A percentile compares a stretch with the other conserved stretches of the same genome.
These are phyloP conservation scores for Fusarium solani-melongenae DNA, from an alignment of 2,329 filamentous ascomycete genomes.

Conservation along the genomic window DNA sequence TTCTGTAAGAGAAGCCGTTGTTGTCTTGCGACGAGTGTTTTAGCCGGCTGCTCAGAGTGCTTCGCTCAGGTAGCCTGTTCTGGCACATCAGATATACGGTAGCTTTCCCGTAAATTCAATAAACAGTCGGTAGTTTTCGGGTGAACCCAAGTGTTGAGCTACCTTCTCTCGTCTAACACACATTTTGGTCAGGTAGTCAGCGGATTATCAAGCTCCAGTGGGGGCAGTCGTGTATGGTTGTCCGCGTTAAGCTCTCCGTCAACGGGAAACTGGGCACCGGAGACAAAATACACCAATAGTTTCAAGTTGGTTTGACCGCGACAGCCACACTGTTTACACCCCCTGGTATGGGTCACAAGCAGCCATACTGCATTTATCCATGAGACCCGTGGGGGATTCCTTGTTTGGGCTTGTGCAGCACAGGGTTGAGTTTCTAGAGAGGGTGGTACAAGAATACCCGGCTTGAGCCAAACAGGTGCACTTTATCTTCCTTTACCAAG, in stretches of 20 bases:
- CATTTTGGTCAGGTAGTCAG: too few relatives aligned
- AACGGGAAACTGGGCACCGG: not conserved
- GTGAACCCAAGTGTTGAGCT: too few relatives aligned
- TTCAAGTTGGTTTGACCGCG: not conserved
- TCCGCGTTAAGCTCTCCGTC: not conserved
- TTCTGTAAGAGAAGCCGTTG: not conserved
- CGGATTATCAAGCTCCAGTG: not conserved
- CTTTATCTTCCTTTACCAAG: not conserved
- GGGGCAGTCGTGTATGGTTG: not conserved
- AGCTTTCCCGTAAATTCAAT: too few relatives aligned
- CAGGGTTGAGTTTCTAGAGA: not conserved
- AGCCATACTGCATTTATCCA: not conserved
- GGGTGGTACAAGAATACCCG: not conserved
- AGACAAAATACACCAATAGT: not conserved
- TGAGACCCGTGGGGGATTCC: not conserved
- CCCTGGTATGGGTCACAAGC: not conserved
- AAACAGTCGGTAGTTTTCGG: too few relatives aligned
- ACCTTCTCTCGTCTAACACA: too few relatives aligned
- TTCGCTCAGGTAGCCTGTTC: too few relatives aligned
- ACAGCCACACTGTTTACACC: not conserved
- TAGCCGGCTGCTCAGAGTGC: too few relatives aligned
- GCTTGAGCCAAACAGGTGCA: not conserved
- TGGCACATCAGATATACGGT: too few relatives aligned
- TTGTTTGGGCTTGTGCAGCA: not conserved
- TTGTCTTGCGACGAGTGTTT: too few relatives aligned